Evolutionary conservation across 208 protist genomes (phyloP).

Genomic region (Novymonas esmeraldas): DNA sequence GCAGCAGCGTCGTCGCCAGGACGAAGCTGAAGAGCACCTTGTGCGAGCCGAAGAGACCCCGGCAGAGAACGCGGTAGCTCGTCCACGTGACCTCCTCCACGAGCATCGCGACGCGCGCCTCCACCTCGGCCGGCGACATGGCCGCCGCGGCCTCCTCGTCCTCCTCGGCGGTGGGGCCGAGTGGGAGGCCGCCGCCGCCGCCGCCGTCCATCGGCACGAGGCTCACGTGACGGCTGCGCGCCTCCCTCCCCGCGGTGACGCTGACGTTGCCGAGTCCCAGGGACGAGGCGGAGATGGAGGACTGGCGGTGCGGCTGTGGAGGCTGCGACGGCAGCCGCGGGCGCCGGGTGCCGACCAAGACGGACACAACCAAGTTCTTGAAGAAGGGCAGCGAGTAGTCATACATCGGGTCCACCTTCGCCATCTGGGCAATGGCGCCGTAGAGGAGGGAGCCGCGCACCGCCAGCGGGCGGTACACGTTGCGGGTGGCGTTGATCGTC

Average conservation of each 20-base stretch:
- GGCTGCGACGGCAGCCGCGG: constrained; percentile 10
- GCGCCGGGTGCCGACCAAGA: constrained; percentile 71
- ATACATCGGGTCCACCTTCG: constrained; percentile 93
- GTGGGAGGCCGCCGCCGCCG: not conserved
- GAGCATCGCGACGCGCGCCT: constrained; percentile 71
- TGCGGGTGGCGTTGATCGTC: constrained; percentile 91
- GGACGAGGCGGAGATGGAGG: constrained; percentile 1
- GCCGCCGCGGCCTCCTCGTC: constrained; percentile 23
- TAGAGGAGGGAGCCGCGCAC: constrained; percentile 95
- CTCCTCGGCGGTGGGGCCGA: constrained; percentile 6
- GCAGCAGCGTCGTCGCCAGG: constrained; percentile 82
- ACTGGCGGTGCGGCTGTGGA: constrained; percentile 15
- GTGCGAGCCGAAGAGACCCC: constrained; percentile 94
- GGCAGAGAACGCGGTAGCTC: constrained; percentile 92
- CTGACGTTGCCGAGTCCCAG: not conserved
- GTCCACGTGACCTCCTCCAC: constrained; percentile 80
- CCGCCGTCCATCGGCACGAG: not conserved
- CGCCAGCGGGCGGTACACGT: constrained; percentile 92
- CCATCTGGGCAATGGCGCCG: constrained; percentile 92
- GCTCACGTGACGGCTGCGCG: constrained; percentile 3
- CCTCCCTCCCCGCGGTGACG: not conserved
- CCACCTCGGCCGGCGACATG: constrained; percentile 36
- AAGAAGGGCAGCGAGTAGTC: constrained; percentile 93
- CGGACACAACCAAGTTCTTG: constrained; percentile 88
- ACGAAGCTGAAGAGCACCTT: constrained; percentile 95